phyloP scores from a whole-genome alignment of 2,329 filamentous ascomycete species.

The Exophiala xenobiotica region DNA sequence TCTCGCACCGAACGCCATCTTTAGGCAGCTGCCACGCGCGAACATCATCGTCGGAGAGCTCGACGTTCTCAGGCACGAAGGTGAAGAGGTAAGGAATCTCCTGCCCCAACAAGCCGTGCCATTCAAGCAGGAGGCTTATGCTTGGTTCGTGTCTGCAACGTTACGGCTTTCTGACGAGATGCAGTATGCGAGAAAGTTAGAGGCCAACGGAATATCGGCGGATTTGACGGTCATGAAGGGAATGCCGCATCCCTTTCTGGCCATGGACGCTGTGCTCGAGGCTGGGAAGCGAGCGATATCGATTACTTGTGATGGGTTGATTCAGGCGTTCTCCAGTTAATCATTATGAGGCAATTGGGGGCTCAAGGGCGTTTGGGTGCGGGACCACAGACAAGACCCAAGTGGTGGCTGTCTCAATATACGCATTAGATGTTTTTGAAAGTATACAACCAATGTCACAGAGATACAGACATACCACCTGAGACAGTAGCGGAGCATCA shows the following conservation, averaged over 20 bases:
- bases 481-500: too few species aligned
- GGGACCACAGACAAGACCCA: neutral
- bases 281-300: slow-evolving; percentile 54
- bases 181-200: slow-evolving; percentile 52
- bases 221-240: slow-evolving; percentile 54
- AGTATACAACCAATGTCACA: neutral
- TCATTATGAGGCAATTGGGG: neutral
- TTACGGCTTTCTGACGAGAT: too few species aligned
- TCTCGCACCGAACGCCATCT: slow-evolving; percentile 50
- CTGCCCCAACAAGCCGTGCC: too few species aligned
- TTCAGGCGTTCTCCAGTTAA: slow-evolving; percentile 11
- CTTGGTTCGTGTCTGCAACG: too few species aligned
- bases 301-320: slow-evolving; percentile 38
- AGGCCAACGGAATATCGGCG: slow-evolving; percentile 47
- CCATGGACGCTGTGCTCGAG: slow-evolving; percentile 57
- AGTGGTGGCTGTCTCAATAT: neutral
- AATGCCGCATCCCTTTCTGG: slow-evolving; percentile 59
- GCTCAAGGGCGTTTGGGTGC: neutral
- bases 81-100: too few species aligned
- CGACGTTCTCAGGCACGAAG: slow-evolving; percentile 58
- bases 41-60: slow-evolving; percentile 56
- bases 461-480: neutral
- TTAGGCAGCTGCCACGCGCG: slow-evolving; percentile 51
- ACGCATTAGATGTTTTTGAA: too few species aligned
- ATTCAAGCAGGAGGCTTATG: too few species aligned